Base-by-base conservation (phyloP, 352 stramenopile species). In the Phytophthora tentaculata region DNA sequence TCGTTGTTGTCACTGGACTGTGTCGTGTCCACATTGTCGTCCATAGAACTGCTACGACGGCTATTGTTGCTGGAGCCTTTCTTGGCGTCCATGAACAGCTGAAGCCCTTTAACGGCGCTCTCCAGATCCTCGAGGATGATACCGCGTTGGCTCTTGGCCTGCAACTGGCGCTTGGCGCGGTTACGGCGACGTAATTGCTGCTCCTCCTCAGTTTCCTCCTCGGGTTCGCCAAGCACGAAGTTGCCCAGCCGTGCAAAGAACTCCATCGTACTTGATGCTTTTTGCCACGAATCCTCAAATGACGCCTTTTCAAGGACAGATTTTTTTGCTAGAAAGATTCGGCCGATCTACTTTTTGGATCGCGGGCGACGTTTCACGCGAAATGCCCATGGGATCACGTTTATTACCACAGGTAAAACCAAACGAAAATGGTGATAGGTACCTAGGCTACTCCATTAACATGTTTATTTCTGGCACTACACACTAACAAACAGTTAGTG, bases 121-220 rank as follows among this genome's bases (percentile, higher is more conserved):
- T 95, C 86, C 5, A 95, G 77, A 64, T 95, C 87, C 41, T 95
- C 87, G 48, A 95, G 84, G 32, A 95, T 80, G 54, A 93, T 86
- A 37, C 73, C 73, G 58, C 87, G 84, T 61, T 95, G 83, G 54
- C 80, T 91, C 62, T 92, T 91, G 73, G 83, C 76, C 37, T 93
- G 77, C 49, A 93, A 69, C 58, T 88, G 77, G 19, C 76, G 69
- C 74, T 90, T 87, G 29, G 81, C 71, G 41, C 82, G 75, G 51
- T 81, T 73, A 24, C 83, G 80, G 20, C 83, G 73, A 0, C 81
- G 74, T 47, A 79, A 45, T 22, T 79, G 69, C 13, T 67, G 68
- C 69, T 89, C 75, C 67, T 89, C 74, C 37, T 85, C 74, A 9
- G 74, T 91, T 71, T 88, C 77, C 29, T 83, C 74, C 48, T 83